Conservation (phyloP, 371 early-diverging fungal species). For the Mucor lusitanicus region DNA sequence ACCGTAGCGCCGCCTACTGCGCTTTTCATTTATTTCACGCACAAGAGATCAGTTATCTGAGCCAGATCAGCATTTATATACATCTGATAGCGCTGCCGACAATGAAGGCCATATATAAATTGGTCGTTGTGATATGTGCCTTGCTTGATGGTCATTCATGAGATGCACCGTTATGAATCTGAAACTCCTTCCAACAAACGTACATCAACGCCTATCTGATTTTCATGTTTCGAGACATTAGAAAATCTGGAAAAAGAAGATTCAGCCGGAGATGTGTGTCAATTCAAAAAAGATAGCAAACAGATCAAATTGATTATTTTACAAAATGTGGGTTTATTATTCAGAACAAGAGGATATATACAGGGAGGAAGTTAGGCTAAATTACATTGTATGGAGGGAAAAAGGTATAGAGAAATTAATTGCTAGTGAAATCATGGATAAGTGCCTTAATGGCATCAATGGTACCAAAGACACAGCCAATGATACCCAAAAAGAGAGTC, state of each 20-base stretch:
- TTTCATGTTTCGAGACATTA: background rate
- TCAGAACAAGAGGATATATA: background rate
- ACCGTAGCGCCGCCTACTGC: background rate
- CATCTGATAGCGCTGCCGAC: background rate
- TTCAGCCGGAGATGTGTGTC: background rate
- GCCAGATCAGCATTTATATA: background rate
- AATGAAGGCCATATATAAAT: background rate
- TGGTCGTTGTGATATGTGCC: too few relatives aligned
- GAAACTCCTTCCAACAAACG: background rate
- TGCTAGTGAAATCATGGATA: constrained; percentile 4
- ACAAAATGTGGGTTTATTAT: background rate
- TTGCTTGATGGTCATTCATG: background rate
- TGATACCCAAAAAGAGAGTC: constrained; percentile 54
- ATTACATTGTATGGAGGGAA: background rate
- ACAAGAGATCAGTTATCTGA: background rate
- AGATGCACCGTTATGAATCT: background rate
- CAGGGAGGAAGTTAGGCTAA: background rate
- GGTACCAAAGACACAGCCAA: constrained; percentile 64
- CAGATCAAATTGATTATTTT: background rate
- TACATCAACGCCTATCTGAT: background rate
- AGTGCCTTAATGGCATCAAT: constrained; percentile 52
- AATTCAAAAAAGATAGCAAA: background rate
- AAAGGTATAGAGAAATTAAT: background rate
- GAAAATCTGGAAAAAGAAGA: background rate
- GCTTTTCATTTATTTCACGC: background rate